Percentiles rank a stretch among this genome's conserved stretches.
Conservation (phyloP, 257 asterid species). For the Jacaranda copaia region DNA sequence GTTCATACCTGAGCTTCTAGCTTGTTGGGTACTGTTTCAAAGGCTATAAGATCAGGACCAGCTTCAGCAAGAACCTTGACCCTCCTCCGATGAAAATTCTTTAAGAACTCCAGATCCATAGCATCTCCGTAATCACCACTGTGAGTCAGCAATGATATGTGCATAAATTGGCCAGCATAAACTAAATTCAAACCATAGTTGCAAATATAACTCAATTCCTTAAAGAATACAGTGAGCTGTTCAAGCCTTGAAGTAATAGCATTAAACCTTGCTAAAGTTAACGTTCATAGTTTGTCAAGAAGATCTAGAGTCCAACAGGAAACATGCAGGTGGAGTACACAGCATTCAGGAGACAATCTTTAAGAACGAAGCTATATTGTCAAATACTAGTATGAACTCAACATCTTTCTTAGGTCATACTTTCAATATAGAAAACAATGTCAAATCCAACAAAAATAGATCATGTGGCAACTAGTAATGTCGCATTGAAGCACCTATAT, state of each 20-base stretch:
- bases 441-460: slow-evolving; percentile 1
- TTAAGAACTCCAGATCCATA: slow-evolving; percentile 69
- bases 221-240: slow-evolving; percentile 10
- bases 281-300: slow-evolving; percentile 12
- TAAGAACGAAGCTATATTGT: neutral
- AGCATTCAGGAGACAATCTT: neutral
- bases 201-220: neutral
- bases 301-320: neutral
- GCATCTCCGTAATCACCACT: slow-evolving; percentile 91
- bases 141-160: slow-evolving; percentile 25
- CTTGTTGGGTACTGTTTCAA: slow-evolving; percentile 89
- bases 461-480: neutral
- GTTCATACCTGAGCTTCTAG: slow-evolving; percentile 81
- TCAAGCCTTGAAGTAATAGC: slow-evolving; percentile 17
- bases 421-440: slow-evolving; percentile 10
- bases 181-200: neutral
- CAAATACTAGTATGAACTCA: neutral
- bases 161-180: slow-evolving; percentile 18
- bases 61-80: slow-evolving; percentile 83
- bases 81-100: slow-evolving; percentile 84
- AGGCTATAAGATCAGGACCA: slow-evolving; percentile 86
- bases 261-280: neutral
- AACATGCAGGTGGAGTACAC: neutral
- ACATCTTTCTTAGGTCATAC: neutral
- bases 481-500: slow-evolving; percentile 65